phyloP scores from a whole-genome alignment of 2,329 filamentous ascomycete genomes.

The Diaporthe destruens region DNA sequence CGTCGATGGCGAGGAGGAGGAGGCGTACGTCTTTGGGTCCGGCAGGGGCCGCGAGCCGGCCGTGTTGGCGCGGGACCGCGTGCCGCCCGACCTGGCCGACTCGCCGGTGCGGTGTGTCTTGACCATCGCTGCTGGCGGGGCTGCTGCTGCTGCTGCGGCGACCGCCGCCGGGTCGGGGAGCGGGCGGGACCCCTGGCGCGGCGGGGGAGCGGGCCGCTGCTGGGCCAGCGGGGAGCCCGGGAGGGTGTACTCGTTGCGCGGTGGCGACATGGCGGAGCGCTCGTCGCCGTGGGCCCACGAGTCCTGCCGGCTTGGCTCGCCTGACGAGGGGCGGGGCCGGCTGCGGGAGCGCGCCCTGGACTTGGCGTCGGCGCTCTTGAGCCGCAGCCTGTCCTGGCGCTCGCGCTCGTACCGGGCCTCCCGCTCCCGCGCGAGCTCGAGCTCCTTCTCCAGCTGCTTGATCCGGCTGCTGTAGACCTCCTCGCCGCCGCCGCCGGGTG shows the following conservation, averaged over 20 bases:
- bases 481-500: slow-evolving; percentile 52
- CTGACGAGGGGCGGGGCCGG: slow-evolving; percentile 49
- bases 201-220: slow-evolving; percentile 46
- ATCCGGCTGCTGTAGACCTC: slow-evolving; percentile 75
- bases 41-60: slow-evolving; percentile 66
- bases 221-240: slow-evolving; percentile 44
- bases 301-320: slow-evolving; percentile 66
- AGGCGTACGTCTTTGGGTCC: slow-evolving; percentile 56
- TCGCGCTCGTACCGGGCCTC: slow-evolving; percentile 73
- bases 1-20: slow-evolving; percentile 42
- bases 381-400: slow-evolving; percentile 63
- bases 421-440: slow-evolving; percentile 72
- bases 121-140: slow-evolving; percentile 45
- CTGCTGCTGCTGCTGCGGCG: slow-evolving; percentile 44
- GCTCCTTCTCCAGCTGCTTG: slow-evolving; percentile 81
- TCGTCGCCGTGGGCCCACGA: slow-evolving; percentile 69
- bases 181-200: slow-evolving; percentile 52
- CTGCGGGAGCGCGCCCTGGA: slow-evolving; percentile 57
- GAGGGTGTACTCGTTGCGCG: slow-evolving; percentile 60
- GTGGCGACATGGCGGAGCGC: slow-evolving; percentile 71
- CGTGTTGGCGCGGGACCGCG: slow-evolving; percentile 51
- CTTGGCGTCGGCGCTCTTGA: slow-evolving; percentile 48
- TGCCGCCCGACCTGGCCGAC: slow-evolving; percentile 48
- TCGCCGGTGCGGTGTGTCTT: slow-evolving; percentile 51
- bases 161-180: slow-evolving; percentile 55